Evolutionary conservation across 2,329 filamentous ascomycete genomes (phyloP).

Genomic region (Periglandula ipomoeae): DNA sequence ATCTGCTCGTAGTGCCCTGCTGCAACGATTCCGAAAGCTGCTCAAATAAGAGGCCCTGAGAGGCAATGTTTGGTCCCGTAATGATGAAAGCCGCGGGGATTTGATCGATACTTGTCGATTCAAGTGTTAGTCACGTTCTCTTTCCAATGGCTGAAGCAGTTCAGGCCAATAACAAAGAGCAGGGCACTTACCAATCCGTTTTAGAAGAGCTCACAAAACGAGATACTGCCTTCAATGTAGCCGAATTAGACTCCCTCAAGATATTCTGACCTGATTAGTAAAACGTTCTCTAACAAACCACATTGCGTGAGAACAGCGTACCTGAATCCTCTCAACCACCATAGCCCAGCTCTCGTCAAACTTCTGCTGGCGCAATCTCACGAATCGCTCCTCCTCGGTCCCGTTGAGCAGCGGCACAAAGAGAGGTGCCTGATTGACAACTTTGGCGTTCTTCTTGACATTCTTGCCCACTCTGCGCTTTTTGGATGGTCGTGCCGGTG

Average conservation of each 20-base stretch:
- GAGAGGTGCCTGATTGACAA: constrained; percentile 13
- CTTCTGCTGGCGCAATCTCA: constrained; percentile 44
- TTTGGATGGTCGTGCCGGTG: constrained; percentile 39
- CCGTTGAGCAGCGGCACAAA: constrained; percentile 49
- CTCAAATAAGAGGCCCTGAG: constrained; percentile 64
- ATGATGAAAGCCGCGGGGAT: constrained; percentile 65
- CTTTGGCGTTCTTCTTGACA: constrained; percentile 11
- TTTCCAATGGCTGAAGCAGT: background rate
- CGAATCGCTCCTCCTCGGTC: constrained; percentile 38
- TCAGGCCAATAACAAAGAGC: background rate
- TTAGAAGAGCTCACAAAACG: constrained; percentile 40
- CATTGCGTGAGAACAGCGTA: constrained; percentile 11
- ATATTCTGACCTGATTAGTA: constrained; percentile 35
- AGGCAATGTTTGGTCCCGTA: constrained; percentile 69
- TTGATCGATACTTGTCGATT: constrained; percentile 27
- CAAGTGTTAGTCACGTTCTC: too few species aligned
- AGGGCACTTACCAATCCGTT: constrained; percentile 19
- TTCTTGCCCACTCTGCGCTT: constrained; percentile 44
- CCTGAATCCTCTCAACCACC: constrained; percentile 54
- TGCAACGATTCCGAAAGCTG: constrained; percentile 54
- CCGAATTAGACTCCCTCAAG: constrained; percentile 50
- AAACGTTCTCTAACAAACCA: too few species aligned
- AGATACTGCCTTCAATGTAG: constrained; percentile 49
- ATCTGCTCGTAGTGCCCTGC: constrained; percentile 38
- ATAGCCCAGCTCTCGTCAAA: constrained; percentile 57